Conservation (phyloP, 306 rosid genomes). For the Malus sylvestris region DNA sequence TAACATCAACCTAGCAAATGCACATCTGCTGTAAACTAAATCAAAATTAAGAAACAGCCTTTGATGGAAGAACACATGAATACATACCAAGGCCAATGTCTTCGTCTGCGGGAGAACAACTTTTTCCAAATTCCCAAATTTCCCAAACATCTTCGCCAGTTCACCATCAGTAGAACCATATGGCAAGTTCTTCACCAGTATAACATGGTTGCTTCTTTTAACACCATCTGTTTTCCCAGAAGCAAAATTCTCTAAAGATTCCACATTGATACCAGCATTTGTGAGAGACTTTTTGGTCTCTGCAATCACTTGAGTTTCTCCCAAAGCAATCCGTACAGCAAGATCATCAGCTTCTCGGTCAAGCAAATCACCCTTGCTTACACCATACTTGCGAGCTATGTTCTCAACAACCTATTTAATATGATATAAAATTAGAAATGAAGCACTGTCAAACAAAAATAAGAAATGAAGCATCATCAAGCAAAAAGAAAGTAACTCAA, state of each 20-base stretch:
- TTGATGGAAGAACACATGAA: not conserved
- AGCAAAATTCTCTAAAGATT: constrained; percentile 61
- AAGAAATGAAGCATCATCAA: not conserved
- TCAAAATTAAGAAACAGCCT: not conserved
- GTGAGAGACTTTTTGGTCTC: constrained; percentile 71
- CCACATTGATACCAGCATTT: constrained; percentile 83
- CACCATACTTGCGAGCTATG: constrained; percentile 71
- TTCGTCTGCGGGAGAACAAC: constrained; percentile 78
- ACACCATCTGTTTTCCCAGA: constrained; percentile 49
- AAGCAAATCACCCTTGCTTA: constrained; percentile 72
- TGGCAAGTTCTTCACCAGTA: constrained; percentile 87
- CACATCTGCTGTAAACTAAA: constrained; percentile 1
- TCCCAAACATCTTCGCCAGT: constrained; percentile 69
- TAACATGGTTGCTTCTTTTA: constrained; percentile 87
- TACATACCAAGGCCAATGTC: constrained; percentile 81
- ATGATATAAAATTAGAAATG: constrained; percentile 6
- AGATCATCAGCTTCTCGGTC: constrained; percentile 81
- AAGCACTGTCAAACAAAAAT: not conserved
- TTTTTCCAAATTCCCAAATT: constrained; percentile 83
- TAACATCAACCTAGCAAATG: not conserved
- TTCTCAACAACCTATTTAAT: constrained; percentile 66
- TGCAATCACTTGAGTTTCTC: constrained; percentile 84
- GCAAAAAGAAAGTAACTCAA: not conserved
- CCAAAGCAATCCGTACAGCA: constrained; percentile 79
- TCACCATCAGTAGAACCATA: constrained; percentile 82